Conservation (phyloP, 805 yeast species). For the Kregervanrija pseudodelftensis region DNA sequence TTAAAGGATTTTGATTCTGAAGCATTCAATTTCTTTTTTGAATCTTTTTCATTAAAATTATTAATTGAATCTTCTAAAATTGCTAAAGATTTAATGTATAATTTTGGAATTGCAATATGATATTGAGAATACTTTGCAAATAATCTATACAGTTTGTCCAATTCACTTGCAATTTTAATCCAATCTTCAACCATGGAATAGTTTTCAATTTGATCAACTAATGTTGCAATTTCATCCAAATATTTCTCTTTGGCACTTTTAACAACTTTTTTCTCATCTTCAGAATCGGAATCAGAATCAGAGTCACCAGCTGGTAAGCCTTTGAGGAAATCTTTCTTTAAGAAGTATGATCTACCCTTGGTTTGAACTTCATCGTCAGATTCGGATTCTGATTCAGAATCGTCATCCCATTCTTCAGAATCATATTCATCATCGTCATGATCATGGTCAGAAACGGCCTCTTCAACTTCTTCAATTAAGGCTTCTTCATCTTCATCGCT, state of each 20-base stretch:
- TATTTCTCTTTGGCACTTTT: slow-evolving; percentile 91
- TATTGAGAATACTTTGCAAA: slow-evolving; percentile 70
- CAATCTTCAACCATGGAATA: slow-evolving; percentile 71
- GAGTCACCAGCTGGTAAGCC: slow-evolving; percentile 27
- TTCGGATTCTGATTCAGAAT: slow-evolving; percentile 36
- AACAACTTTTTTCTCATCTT: slow-evolving; percentile 74
- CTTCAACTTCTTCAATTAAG: slow-evolving; percentile 2
- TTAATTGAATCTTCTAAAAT: slow-evolving; percentile 63
- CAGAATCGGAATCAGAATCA: slow-evolving; percentile 36
- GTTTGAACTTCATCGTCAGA: slow-evolving; percentile 42
- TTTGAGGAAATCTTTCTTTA: slow-evolving; percentile 43
- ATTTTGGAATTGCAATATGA: slow-evolving; percentile 63
- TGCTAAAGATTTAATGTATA: slow-evolving; percentile 60
- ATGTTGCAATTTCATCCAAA: slow-evolving; percentile 72
- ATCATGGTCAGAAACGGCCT: slow-evolving; percentile 19
- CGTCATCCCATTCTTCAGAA: slow-evolving; percentile 27
- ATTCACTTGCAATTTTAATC: slow-evolving; percentile 65
- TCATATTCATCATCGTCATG: slow-evolving; percentile 18
- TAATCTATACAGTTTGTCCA: slow-evolving; percentile 68
- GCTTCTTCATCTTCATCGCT: slow-evolving; percentile 8
- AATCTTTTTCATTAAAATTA: slow-evolving; percentile 37
- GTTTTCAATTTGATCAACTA: slow-evolving; percentile 60
- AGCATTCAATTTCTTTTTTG: slow-evolving; percentile 73
- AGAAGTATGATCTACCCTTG: slow-evolving; percentile 48
- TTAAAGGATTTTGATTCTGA: slow-evolving; percentile 81